A percentile compares a stretch with the other conserved stretches of the same genome.
Conservation (phyloP, 441 rosid species). For the Adansonia grandidieri region DNA sequence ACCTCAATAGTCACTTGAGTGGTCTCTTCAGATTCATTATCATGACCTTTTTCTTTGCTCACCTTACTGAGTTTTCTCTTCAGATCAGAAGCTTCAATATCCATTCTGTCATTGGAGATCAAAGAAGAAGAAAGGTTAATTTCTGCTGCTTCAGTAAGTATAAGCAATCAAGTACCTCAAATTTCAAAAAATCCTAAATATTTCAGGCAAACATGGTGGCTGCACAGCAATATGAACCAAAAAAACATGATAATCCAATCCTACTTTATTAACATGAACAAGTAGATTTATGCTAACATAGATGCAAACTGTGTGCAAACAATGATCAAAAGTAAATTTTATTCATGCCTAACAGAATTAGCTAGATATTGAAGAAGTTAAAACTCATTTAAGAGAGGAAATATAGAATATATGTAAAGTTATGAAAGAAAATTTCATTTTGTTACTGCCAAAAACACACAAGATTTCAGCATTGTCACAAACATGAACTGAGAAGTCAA, state of each 20-base stretch:
- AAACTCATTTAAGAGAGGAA: conserved; percentile 7
- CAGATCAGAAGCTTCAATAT: conserved; percentile 74
- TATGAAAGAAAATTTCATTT: background rate
- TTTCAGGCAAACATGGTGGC: conserved; percentile 13
- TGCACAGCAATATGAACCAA: conserved; percentile 17
- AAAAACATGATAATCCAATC: background rate
- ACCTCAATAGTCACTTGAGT: conserved; percentile 71
- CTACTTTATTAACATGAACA: conserved; percentile 10
- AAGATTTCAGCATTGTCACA: background rate
- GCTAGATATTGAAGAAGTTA: background rate
- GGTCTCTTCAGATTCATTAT: conserved; percentile 49
- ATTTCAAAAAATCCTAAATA: background rate
- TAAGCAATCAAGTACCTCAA: conserved; percentile 15
- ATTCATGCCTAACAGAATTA: background rate
- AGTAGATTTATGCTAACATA: background rate
- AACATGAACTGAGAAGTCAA: background rate
- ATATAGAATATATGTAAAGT: background rate
- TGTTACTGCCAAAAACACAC: background rate
- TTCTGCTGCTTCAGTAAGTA: background rate
- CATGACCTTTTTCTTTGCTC: conserved; percentile 43
- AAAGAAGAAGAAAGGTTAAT: conserved; percentile 29
- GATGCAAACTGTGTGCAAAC: background rate
- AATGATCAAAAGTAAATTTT: background rate
- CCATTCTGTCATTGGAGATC: conserved; percentile 64
- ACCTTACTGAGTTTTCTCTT: conserved; percentile 70